phyloP scores from a whole-genome alignment of 1,139 yeast genomes.

The Candida pseudoviswanathii region DNA sequence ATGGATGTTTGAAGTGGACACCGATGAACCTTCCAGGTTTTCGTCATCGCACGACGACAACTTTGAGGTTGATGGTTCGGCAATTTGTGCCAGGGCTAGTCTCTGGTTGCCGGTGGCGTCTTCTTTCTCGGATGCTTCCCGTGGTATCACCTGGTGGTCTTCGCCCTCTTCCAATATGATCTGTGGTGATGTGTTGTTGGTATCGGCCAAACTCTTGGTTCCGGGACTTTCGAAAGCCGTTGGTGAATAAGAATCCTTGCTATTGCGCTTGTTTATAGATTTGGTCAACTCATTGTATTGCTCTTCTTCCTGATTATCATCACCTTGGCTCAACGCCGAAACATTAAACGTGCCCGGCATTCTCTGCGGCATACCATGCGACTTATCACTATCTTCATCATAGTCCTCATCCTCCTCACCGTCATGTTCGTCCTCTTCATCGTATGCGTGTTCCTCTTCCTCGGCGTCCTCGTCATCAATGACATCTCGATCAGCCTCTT shows the following conservation, averaged over 20 bases:
- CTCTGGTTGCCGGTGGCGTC: constrained; percentile 3
- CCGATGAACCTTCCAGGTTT: constrained; percentile 1
- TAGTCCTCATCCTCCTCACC: background rate
- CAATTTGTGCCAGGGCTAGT: background rate
- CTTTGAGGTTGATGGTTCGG: constrained; percentile 4
- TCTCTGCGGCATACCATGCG: constrained; percentile 41
- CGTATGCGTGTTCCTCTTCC: constrained; percentile 5
- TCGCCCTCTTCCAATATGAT: constrained; percentile 10
- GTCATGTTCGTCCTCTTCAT: constrained; percentile 2
- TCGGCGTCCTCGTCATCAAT: background rate
- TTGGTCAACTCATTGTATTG: constrained; percentile 12
- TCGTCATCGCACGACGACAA: constrained; percentile 3
- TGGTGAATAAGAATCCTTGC: constrained; percentile 10
- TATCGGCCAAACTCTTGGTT: background rate
- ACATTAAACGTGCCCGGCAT: constrained; percentile 65
- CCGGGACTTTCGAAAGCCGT: constrained; percentile 8
- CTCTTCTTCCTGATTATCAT: constrained; percentile 23
- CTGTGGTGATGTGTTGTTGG: constrained; percentile 5
- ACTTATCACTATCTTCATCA: constrained; percentile 2
- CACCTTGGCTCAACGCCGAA: constrained; percentile 42
- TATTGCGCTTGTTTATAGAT: constrained; percentile 10
- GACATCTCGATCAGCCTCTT: background rate
- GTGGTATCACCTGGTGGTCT: background rate
- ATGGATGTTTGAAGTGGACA: background rate
- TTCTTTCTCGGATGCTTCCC: background rate